phyloP scores from a whole-genome alignment of 306 rosid genomes.

The Nissolia schottii region DNA sequence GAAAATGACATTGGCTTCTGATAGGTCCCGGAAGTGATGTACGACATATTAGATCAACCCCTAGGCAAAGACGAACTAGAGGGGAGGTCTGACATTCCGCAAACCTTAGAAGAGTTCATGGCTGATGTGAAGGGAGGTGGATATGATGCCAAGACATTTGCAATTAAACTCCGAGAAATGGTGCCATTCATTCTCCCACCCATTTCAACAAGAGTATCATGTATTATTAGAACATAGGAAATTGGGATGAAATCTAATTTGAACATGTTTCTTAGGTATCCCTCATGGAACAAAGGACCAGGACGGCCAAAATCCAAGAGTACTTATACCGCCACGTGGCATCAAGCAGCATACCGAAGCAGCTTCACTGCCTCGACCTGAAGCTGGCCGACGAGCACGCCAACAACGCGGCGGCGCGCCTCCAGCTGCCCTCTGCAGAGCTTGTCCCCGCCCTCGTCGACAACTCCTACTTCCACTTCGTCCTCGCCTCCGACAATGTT shows the following conservation, averaged over 20 bases:
- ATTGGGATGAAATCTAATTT: background rate
- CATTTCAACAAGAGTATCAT: background rate
- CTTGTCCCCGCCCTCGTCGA: constrained; percentile 89
- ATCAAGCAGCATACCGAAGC: constrained; percentile 98
- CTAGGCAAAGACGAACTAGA: constrained; percentile 53
- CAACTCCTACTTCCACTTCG: constrained; percentile 77
- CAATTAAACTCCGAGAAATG: constrained; percentile 88
- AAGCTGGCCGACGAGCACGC: constrained; percentile 87
- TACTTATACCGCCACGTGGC: constrained; percentile 94
- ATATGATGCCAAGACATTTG: constrained; percentile 73
- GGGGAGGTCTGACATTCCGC: constrained; percentile 84
- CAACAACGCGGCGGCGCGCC: constrained; percentile 92
- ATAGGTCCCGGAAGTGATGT: constrained; percentile 93
- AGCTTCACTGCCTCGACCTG: constrained; percentile 89
- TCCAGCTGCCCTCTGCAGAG: constrained; percentile 92
- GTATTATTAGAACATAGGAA: no score
- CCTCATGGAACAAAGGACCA: constrained; percentile 84
- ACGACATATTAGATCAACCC: constrained; percentile 72
- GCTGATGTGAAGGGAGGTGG: constrained; percentile 53
- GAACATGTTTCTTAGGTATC: constrained; percentile 45
- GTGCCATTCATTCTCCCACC: constrained; percentile 33
- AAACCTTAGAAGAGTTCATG: constrained; percentile 84
- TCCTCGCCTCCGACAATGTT: constrained; percentile 91
- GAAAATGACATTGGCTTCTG: constrained; percentile 28
- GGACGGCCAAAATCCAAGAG: constrained; percentile 93